Conservation (phyloP, 768 basidiomycete species). For the Rhizopogon vesiculosus region DNA sequence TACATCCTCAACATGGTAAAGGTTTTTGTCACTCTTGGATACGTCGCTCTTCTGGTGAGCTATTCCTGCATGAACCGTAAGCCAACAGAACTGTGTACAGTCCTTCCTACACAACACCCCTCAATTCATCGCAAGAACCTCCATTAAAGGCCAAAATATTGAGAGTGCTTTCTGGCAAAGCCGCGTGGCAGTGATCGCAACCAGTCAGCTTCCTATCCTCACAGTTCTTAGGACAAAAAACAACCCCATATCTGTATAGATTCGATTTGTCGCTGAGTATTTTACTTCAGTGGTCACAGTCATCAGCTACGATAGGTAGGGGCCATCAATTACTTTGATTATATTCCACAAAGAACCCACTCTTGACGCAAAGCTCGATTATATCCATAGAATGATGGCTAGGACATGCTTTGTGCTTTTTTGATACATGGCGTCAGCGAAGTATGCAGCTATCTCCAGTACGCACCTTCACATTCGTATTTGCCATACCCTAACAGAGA, state of each 20-base stretch:
- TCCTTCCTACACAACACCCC: not conserved
- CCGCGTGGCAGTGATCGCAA: constrained; percentile 26
- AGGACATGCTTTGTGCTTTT: constrained; percentile 40
- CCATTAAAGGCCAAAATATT: constrained; percentile 14
- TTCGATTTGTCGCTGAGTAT: not conserved
- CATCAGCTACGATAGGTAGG: constrained; percentile 17
- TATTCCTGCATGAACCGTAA: constrained; percentile 36
- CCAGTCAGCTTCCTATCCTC: constrained; percentile 35
- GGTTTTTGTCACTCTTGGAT: constrained; percentile 30
- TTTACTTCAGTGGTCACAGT: constrained; percentile 14
- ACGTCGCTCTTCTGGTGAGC: constrained; percentile 32
- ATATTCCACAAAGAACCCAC: no score
- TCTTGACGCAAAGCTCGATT: constrained; percentile 23
- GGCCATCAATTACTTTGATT: not conserved
- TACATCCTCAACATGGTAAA: constrained; percentile 39
- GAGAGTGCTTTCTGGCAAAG: constrained; percentile 27
- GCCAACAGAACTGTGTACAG: not conserved
- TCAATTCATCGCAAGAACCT: constrained; percentile 13
- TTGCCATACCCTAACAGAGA: not conserved
- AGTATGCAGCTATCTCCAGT: constrained; percentile 10
- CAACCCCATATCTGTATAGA: constrained; percentile 12
- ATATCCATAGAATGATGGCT: constrained; percentile 41
- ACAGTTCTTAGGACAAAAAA: constrained; percentile 42
- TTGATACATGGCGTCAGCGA: constrained; percentile 40
- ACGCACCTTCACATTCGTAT: not conserved